Conservation (phyloP, 2,329 filamentous ascomycete species). For the Zasmidium angulare region DNA sequence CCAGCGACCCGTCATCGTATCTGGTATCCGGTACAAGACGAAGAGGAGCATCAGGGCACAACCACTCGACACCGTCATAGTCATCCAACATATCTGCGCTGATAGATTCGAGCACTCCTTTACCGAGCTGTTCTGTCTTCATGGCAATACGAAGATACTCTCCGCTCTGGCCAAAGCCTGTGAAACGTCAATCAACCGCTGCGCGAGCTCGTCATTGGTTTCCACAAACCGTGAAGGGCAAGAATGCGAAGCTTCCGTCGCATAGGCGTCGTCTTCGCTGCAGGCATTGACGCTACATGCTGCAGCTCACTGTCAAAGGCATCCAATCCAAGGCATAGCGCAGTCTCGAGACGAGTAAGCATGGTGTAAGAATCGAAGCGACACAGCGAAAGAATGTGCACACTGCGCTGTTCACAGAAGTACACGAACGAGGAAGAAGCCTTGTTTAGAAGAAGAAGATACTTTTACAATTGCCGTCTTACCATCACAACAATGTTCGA, state of each 20-base stretch:
- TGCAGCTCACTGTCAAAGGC: not conserved
- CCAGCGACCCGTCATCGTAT: slow-evolving; percentile 7
- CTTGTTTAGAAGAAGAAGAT: too few species aligned
- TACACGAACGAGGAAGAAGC: not conserved
- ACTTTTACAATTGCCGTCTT: too few species aligned
- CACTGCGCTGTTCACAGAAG: not conserved
- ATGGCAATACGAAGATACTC: slow-evolving; percentile 19
- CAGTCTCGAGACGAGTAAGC: not conserved
- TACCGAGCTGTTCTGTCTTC: slow-evolving; percentile 16
- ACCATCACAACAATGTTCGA: too few species aligned
- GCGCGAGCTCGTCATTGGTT: not conserved
- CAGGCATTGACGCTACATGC: not conserved
- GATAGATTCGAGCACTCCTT: slow-evolving; percentile 13
- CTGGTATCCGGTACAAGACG: slow-evolving; percentile 15
- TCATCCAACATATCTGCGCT: slow-evolving; percentile 9
- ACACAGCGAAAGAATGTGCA: not conserved
- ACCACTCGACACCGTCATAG: slow-evolving; percentile 19
- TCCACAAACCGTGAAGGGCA: slow-evolving; percentile 7
- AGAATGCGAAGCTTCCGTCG: slow-evolving; percentile 7
- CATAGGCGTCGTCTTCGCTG: not conserved
- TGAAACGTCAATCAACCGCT: not conserved
- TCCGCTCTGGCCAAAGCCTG: slow-evolving; percentile 21
- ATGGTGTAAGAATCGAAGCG: not conserved
- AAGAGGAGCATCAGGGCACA: slow-evolving; percentile 18
- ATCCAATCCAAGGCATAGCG: not conserved